These are phyloP conservation scores for Hamigera avellanea DNA, from an alignment of 495 filamentous ascomycete species.

Conservation along the genomic window DNA sequence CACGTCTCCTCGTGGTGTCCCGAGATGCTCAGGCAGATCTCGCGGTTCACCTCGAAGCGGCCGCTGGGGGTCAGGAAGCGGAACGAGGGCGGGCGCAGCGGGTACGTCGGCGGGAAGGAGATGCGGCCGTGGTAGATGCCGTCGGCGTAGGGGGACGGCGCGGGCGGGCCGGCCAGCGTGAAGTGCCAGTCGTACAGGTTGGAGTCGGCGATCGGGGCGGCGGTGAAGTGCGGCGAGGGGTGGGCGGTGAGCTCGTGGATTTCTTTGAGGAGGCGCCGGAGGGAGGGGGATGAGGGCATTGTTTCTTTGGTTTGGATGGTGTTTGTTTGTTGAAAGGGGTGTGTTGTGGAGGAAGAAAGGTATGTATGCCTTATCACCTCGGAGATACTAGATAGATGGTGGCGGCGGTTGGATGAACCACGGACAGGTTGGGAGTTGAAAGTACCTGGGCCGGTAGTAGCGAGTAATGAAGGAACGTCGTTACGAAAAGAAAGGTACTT, in stretches of 20 bases:
- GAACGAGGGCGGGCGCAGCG: slow-evolving; percentile 80
- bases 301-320: slow-evolving; percentile 1
- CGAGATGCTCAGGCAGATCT: slow-evolving; percentile 88
- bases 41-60: slow-evolving; percentile 91
- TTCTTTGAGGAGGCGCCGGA: slow-evolving; percentile 59
- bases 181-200: slow-evolving; percentile 99
- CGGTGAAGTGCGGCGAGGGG: slow-evolving; percentile 72
- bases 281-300: slow-evolving; percentile 14
- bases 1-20: slow-evolving; percentile 97
- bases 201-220: slow-evolving; percentile 59
- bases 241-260: slow-evolving; percentile 67
- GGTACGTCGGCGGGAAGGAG: slow-evolving; percentile 76
- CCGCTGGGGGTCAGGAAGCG: slow-evolving; percentile 88
- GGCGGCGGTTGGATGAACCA: too few species aligned
- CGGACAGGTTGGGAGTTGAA: too few species aligned
- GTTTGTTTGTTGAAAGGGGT: background rate
- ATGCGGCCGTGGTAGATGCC: slow-evolving; percentile 97
- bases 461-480: too few species aligned
- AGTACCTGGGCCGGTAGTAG: too few species aligned
- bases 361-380: background rate
- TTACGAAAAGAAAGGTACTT: too few species aligned
- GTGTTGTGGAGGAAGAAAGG: background rate
- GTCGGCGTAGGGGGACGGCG: slow-evolving; percentile 59
- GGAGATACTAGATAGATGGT: too few species aligned
- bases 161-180: slow-evolving; percentile 82